Conservation (phyloP, 164 flowering plant genomes). For the Tetracentron sinense region DNA sequence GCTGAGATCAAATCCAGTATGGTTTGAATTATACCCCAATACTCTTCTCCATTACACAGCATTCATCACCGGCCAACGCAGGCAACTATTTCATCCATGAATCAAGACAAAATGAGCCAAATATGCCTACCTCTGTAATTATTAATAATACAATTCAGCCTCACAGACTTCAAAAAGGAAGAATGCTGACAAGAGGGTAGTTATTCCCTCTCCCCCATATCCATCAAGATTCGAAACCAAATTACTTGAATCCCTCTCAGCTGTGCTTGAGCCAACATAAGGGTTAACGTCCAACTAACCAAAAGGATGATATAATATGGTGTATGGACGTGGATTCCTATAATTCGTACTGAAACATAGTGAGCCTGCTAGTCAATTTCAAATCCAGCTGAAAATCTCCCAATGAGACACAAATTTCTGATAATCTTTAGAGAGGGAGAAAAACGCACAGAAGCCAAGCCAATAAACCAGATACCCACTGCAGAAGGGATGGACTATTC, state of each 20-base stretch:
- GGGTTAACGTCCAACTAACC: no score
- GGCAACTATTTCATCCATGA: not conserved
- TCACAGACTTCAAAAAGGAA: not conserved
- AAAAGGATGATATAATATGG: no score
- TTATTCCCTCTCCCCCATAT: no score
- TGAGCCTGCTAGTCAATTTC: no score
- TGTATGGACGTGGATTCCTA: not conserved
- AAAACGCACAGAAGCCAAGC: not conserved
- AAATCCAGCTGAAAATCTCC: not conserved
- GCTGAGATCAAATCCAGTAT: not conserved
- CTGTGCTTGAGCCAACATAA: no score
- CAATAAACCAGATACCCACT: not conserved
- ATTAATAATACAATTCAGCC: not conserved
- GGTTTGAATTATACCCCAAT: not conserved
- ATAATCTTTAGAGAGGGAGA: not conserved
- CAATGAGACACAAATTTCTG: not conserved
- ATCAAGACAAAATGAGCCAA: not conserved
- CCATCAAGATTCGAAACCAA: no score
- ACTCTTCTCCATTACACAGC: not conserved
- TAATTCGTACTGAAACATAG: no score
- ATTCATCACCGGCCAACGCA: not conserved
- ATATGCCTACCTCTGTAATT: not conserved
- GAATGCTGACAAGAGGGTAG: no score
- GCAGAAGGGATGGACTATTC: not conserved
- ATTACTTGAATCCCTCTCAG: no score